Evolutionary conservation across 768 basidiomycete species (phyloP).

Genomic region (Holtermannia corniformis): DNA sequence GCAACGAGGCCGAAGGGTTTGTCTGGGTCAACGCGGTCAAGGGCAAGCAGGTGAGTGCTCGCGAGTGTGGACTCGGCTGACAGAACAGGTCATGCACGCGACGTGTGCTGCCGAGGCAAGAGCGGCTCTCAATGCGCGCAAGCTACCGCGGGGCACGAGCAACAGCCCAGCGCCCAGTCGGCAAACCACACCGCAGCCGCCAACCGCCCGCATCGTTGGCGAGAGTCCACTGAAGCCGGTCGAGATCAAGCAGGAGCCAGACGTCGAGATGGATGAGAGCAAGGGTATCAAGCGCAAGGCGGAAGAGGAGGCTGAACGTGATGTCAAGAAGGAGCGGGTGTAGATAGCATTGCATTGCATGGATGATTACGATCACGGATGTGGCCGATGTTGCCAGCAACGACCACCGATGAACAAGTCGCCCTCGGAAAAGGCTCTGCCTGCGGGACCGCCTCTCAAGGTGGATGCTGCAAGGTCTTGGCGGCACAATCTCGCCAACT

Average conservation of each 20-base stretch:
- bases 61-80: not conserved
- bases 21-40: conserved; percentile 86
- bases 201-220: not conserved
- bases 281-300: not conserved
- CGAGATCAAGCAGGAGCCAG: not conserved
- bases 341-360: not conserved
- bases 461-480: too few relatives aligned
- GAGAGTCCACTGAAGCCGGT: not conserved
- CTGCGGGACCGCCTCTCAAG: too few relatives aligned
- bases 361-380: not conserved
- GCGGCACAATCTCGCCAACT: too few relatives aligned
- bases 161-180: not conserved
- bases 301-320: not conserved
- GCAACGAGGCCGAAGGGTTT: conserved; percentile 97
- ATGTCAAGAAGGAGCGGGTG: not conserved
- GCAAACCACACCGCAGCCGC: not conserved
- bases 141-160: not conserved
- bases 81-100: not conserved
- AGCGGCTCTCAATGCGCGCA: not conserved
- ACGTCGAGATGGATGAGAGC: not conserved
- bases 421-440: too few relatives aligned
- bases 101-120: not conserved
- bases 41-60: conserved; percentile 65
- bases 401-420: too few relatives aligned
- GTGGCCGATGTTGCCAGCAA: not conserved